phyloP scores from a whole-genome alignment of 1,284 basidiomycete species.

The Malassezia obtusa region DNA sequence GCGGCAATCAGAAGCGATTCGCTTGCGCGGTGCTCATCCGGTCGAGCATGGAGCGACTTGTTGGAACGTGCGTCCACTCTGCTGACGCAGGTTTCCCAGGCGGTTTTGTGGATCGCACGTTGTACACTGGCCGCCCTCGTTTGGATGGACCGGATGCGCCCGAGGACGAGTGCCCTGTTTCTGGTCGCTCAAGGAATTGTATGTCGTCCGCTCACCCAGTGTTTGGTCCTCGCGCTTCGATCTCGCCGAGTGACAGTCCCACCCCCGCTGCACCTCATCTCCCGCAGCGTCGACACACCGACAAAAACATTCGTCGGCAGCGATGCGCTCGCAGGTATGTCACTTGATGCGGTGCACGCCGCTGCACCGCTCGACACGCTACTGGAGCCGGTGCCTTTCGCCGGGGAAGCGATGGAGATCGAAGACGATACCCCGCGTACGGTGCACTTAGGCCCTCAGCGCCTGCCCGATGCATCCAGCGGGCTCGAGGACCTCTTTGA shows the following conservation, averaged over 20 bases:
- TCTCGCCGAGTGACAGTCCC: background rate
- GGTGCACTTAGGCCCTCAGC: conserved; percentile 30
- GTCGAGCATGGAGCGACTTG: background rate
- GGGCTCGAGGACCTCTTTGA: conserved; percentile 37
- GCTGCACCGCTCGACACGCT: conserved; percentile 2
- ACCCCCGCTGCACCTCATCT: conserved; percentile 1
- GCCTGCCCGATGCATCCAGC: conserved; percentile 26
- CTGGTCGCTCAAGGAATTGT: background rate
- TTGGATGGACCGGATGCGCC: background rate
- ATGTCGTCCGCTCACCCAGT: background rate
- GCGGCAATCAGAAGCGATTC: background rate
- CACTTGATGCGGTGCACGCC: background rate
- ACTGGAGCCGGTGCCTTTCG: background rate
- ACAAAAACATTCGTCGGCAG: background rate
- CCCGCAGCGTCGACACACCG: background rate
- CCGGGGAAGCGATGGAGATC: conserved; percentile 8
- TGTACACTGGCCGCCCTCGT: background rate
- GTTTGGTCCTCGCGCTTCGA: background rate
- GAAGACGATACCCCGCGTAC: conserved; percentile 7
- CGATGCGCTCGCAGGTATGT: conserved; percentile 9
- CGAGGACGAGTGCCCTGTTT: background rate
- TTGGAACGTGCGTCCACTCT: background rate
- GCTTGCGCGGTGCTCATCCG: background rate
- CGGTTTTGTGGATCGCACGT: background rate
- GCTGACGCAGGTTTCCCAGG: background rate